These are phyloP conservation scores for Ananas comosus DNA, from an alignment of 176 grass and related monocot species.

Conservation along the genomic window DNA sequence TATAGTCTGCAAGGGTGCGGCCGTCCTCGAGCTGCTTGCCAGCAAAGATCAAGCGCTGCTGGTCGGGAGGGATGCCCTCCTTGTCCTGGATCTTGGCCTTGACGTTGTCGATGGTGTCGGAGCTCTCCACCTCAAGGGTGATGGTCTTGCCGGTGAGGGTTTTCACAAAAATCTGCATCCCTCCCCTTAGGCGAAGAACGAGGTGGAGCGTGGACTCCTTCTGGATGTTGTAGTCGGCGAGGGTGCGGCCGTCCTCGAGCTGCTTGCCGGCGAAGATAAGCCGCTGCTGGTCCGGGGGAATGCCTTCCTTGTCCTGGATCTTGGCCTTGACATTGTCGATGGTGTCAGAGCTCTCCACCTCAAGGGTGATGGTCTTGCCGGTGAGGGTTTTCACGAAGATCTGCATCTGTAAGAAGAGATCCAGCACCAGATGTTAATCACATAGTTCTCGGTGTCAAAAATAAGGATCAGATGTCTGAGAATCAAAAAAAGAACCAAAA, in stretches of 20 bases:
- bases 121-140: conserved; percentile 39
- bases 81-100: conserved; percentile 14
- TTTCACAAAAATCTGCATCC: neutral
- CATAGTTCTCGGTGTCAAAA: neutral
- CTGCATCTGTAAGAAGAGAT: conserved; percentile 2
- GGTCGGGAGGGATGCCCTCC: neutral
- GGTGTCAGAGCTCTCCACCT: conserved; percentile 37
- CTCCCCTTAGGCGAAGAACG: neutral
- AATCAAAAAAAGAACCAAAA: neutral
- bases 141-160: conserved; percentile 52
- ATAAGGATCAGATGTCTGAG: neutral
- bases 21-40: neutral
- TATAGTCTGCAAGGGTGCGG: neutral
- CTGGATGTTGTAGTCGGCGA: neutral
- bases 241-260: neutral
- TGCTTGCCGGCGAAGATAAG: neutral
- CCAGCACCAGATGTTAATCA: neutral
- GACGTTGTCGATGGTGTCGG: conserved; percentile 18
- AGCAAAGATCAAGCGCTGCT: too few relatives aligned
- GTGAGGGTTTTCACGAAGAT: conserved; percentile 34
- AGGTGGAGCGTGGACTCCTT: neutral
- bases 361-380: conserved; percentile 40
- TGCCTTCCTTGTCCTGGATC: conserved; percentile 14
- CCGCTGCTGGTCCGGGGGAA: neutral
- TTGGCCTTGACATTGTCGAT: conserved; percentile 13